Evolutionary conservation across 1,139 yeast genomes (phyloP), one percentile per base, ranked within the genome.

Genomic region (Zygosaccharomyces sapae): DNA sequence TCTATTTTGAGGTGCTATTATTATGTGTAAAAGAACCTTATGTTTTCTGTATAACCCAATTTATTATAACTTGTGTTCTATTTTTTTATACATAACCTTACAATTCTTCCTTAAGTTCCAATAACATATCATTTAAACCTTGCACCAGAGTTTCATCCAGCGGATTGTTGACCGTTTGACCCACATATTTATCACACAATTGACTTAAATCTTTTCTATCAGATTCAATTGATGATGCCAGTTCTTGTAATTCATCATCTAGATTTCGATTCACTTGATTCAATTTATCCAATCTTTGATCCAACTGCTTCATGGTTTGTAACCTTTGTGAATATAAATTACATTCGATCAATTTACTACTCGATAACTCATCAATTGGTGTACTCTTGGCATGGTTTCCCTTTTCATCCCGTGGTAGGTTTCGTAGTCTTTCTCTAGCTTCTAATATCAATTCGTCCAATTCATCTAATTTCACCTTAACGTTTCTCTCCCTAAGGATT

Each of bases 361-460:
- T 68, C 2, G 67, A 57, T 20, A 72, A 50, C 10, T 66, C 63
- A 37, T 65, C 67, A 6, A 68, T 48, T 4, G 62, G 51, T n/a
- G 51, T 37, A 12, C 46, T 46, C 12, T 48, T 45, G 9, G 47
- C 38, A 36, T 29, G 35, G 13, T 46, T 46, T 8, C 34, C 29
- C 20, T 43, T 40, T 13, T 36, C 45, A 19, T 42, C 35, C 5
- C 33, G 24, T 5, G 45, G 46, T 41, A 52, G 51, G 18, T 49
- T 43, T 10, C 54, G 46, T 43, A 64, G 58, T 24, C 76, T 58
- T 24, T 54, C 54, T 44, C 66, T 64, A 5, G 94, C 92, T 12
- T 71, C 72, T 10, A 70, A 68, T 19, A 87, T 76, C 22, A 87
- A 66, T 38, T 75, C 80, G 61, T 88, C 96, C 45, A 88, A 68